Percentiles rank a stretch among this genome's conserved stretches.
Conservation (phyloP, 352 stramenopile species). For the Blastocystis sp. region DNA sequence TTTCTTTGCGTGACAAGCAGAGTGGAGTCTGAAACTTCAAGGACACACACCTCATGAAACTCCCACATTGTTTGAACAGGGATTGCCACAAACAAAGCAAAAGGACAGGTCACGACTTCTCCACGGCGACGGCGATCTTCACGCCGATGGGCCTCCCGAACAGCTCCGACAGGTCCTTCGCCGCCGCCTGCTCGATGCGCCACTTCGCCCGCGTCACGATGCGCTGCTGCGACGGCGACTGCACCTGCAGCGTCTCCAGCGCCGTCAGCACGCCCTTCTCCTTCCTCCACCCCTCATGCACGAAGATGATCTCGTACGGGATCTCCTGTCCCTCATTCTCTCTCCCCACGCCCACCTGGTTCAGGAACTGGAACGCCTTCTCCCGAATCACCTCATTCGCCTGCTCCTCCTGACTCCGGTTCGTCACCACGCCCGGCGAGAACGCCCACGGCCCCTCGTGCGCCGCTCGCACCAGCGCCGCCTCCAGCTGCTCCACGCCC, state of each 20-base stretch:
- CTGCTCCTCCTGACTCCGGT: conserved; percentile 56
- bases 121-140: background rate
- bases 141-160: conserved; percentile 6
- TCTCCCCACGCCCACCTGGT: background rate
- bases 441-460: conserved; percentile 19
- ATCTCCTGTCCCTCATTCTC: conserved; percentile 4
- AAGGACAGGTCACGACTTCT: conserved; percentile 24
- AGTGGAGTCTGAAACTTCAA: too few species aligned
- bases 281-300: conserved; percentile 48
- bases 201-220: conserved; percentile 23
- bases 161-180: conserved; percentile 20
- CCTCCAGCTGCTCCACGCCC: background rate
- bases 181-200: conserved; percentile 14
- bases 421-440: conserved; percentile 32
- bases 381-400: conserved; percentile 41
- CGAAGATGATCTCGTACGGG: conserved; percentile 64
- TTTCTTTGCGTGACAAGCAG: too few species aligned
- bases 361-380: conserved; percentile 62
- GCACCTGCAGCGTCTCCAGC: background rate
- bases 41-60: too few species aligned
- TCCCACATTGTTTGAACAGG: too few species aligned
- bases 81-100: background rate
- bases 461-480: background rate
- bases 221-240: conserved; percentile 32
- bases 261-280: background rate